Evolutionary conservation across 2,329 filamentous ascomycete species (phyloP).

Genomic region (Aspergillus texensis): DNA sequence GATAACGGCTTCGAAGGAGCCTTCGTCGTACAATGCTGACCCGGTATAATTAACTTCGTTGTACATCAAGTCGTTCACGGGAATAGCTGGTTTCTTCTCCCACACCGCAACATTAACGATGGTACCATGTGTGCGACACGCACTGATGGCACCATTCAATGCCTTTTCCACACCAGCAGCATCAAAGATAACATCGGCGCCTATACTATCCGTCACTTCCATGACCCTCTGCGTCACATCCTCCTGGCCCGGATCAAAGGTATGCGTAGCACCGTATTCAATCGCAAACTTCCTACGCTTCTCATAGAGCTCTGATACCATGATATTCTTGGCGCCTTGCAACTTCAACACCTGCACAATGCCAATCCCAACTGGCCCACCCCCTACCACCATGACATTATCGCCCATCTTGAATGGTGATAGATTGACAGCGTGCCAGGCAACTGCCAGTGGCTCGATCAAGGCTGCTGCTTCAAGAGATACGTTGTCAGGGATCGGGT

Average conservation of each 20-base stretch:
- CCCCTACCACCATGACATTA: constrained; percentile 60
- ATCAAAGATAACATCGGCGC: constrained; percentile 64
- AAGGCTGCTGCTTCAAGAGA: constrained; percentile 56
- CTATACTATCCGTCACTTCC: constrained; percentile 50
- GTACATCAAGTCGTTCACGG: constrained; percentile 58
- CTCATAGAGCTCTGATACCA: constrained; percentile 59
- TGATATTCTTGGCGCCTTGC: constrained; percentile 56
- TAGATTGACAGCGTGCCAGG: constrained; percentile 64
- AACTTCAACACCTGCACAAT: constrained; percentile 62
- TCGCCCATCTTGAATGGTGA: constrained; percentile 51
- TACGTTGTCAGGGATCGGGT: constrained; percentile 26
- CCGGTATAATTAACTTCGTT: constrained; percentile 57
- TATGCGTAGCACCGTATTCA: constrained; percentile 58
- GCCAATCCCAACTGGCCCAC: constrained; percentile 65
- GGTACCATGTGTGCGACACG: constrained; percentile 57
- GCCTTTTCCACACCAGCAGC: constrained; percentile 62
- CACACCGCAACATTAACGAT: constrained; percentile 68
- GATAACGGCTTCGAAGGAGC: constrained; percentile 62
- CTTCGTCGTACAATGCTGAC: constrained; percentile 51
- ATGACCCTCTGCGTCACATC: constrained; percentile 51
- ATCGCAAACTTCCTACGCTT: constrained; percentile 55
- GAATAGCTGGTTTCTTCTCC: constrained; percentile 58
- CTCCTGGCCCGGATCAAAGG: constrained; percentile 54
- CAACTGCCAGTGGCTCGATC: constrained; percentile 65
- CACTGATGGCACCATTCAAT: constrained; percentile 50